Conservation (phyloP, 139 green algal species). For the Eudorina sp. region DNA sequence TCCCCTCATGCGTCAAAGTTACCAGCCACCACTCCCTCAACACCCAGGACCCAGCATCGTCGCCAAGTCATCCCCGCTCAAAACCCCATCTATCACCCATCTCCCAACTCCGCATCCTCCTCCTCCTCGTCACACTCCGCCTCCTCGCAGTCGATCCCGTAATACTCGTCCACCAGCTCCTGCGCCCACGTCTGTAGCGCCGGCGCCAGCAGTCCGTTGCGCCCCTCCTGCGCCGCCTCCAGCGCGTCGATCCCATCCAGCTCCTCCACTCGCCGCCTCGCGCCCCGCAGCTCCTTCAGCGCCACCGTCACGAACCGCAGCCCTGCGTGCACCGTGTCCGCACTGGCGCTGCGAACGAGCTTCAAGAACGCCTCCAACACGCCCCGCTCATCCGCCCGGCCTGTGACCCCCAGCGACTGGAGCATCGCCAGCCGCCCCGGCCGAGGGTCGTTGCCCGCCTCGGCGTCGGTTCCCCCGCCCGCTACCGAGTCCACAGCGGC, state of each 20-base stretch:
- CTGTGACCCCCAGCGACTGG: neutral
- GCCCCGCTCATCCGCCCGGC: neutral
- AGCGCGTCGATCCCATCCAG: conserved; percentile 47
- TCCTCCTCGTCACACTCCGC: neutral
- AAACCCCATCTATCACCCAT: no score
- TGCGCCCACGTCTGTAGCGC: conserved; percentile 36
- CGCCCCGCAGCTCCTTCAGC: neutral
- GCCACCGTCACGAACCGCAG: conserved; percentile 28
- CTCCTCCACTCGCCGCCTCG: conserved; percentile 22
- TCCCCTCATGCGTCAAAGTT: no score
- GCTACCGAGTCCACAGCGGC: neutral
- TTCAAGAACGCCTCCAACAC: neutral
- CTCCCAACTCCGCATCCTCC: no score
- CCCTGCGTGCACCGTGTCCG: conserved; percentile 27
- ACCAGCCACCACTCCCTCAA: no score
- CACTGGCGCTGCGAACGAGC: conserved; percentile 10
- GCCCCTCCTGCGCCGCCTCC: conserved; percentile 40
- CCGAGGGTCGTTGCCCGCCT: neutral
- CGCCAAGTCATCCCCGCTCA: no score
- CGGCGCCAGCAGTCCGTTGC: neutral
- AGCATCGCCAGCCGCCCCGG: neutral
- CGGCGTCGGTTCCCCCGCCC: neutral
- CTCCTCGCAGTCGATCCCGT: conserved; percentile 12
- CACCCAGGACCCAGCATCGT: no score
- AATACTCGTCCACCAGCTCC: conserved; percentile 35